Base-by-base conservation (phyloP, 805 yeast genomes). In the Kregervanrija fluxuum region DNA sequence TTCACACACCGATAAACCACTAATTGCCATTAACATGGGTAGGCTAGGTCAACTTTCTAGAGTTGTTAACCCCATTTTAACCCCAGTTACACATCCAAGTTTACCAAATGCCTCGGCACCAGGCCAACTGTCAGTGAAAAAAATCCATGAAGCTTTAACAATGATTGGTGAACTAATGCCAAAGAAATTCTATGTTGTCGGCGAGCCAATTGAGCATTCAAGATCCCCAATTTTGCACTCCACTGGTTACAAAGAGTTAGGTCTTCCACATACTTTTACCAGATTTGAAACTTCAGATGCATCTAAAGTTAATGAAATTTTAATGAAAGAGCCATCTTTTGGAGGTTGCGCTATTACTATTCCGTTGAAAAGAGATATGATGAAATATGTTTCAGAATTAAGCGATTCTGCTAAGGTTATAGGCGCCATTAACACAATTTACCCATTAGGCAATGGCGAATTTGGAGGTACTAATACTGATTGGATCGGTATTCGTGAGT, bases 301-400 rank as follows among this genome's bases (percentile, higher is more conserved):
- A 9, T 57, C 60, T 2, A 72, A 70, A 40, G 90, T 86, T 28
- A 69, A 70, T 41, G 66, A 70, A 11, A 64, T 73, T 38, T 60
- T 89, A 44, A 67, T 79, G 46, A 59, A 69, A 33, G 61, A 62
- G 14, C 63, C 76, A 12, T 58, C 67, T 8, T 84, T 93, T 56
- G 98, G 98, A 39, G 99, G 99, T n/a, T 79, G 85, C 49, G 90
- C 95, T 5, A 87, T 93, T 8, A 93, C 99, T 2, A 91, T 91
- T 59, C 99, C 99, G 4, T 70, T 91, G 59, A 93, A 93, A 61
- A 59, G 88, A 44, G 95, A 83, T 47, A 80, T 91, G 50, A 79
- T 85, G 68, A 71, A 79, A 52, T 75, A 77, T 51, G 73, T 83
- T 51, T 70, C 72, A 48, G 81, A 76, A 48, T 67, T 91, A 36